Conservation (phyloP, 805 yeast genomes). For the Wickerhamomyces alni region DNA sequence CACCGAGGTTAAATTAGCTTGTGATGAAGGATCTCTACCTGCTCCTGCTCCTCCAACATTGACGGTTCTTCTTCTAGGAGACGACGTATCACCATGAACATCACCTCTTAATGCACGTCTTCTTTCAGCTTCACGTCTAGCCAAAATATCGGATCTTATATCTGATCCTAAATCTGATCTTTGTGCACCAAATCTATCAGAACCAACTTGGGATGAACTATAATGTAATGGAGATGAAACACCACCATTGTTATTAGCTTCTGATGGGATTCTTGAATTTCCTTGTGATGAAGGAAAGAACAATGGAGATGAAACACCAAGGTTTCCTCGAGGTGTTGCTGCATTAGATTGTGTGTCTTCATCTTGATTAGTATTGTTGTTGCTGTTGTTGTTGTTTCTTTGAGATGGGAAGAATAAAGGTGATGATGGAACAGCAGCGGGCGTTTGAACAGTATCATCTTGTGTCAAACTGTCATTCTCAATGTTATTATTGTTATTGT, state of each 20-base stretch:
- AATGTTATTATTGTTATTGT: not conserved
- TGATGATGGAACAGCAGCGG: constrained; percentile 38
- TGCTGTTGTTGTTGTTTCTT: too few relatives aligned
- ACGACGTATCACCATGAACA: constrained; percentile 66
- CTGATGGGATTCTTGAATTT: constrained; percentile 12
- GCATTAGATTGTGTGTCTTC: constrained; percentile 5
- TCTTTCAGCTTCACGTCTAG: constrained; percentile 37
- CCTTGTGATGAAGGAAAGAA: constrained; percentile 28
- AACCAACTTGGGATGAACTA: constrained; percentile 30
- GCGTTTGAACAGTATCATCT: constrained; percentile 2
- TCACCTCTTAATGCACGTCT: constrained; percentile 67
- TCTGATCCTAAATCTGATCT: constrained; percentile 31
- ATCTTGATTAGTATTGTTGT: constrained; percentile 9
- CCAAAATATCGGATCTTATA: constrained; percentile 38
- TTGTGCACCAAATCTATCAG: constrained; percentile 22
- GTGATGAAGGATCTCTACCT: not conserved
- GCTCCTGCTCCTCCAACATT: constrained; percentile 27
- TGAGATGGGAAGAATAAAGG: constrained; percentile 44
- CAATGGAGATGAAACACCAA: constrained; percentile 25
- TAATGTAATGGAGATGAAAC: constrained; percentile 42
- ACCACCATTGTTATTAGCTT: constrained; percentile 12
- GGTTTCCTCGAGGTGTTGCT: constrained; percentile 10
- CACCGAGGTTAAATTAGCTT: not conserved
- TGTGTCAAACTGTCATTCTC: constrained; percentile 3
- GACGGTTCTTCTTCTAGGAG: constrained; percentile 61